A percentile compares a stretch with the other conserved stretches of the same genome.
phyloP scores from a whole-genome alignment of 2,329 filamentous ascomycete genomes.

The Microsporum ferrugineum region DNA sequence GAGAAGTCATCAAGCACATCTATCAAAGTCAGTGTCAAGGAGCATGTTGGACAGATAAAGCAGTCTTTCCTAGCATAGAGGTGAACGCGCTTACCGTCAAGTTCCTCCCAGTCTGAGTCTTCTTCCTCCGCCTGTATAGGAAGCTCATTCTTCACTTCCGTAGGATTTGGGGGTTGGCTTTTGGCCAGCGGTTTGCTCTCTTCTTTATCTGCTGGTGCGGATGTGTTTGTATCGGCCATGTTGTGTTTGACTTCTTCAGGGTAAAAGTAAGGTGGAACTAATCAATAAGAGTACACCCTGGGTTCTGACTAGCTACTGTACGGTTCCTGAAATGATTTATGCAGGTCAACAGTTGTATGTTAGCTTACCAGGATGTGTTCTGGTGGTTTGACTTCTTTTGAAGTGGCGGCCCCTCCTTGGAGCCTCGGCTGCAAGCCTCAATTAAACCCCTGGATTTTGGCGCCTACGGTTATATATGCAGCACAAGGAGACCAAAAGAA shows the following conservation, averaged over 20 bases:
- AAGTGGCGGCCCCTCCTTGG: slow-evolving; percentile 2
- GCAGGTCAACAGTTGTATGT: not conserved
- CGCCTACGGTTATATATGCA: no score
- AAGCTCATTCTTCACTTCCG: not conserved
- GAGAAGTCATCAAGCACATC: slow-evolving; percentile 92
- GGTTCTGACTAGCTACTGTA: not conserved
- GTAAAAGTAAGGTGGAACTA: not conserved
- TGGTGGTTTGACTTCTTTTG: not conserved
- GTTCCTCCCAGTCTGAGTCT: slow-evolving; percentile 87
- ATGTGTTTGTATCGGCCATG: not conserved
- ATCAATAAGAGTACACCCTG: not conserved
- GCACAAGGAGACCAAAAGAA: no score
- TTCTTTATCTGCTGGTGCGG: not conserved
- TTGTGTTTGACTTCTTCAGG: not conserved
- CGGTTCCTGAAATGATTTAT: not conserved
- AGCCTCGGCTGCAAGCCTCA: not conserved
- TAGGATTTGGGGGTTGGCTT: not conserved
- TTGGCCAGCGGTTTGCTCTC: not conserved
- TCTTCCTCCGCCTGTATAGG: slow-evolving; percentile 41
- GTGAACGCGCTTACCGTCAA: slow-evolving; percentile 55
- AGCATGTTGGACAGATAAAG: not conserved
- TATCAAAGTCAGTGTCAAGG: slow-evolving; percentile 24
- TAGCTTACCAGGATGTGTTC: not conserved
- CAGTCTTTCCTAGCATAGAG: not conserved
- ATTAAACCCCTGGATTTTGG: not conserved